Base-by-base conservation (phyloP, 2,329 filamentous ascomycete genomes). In the Cladosporium sp. region DNA sequence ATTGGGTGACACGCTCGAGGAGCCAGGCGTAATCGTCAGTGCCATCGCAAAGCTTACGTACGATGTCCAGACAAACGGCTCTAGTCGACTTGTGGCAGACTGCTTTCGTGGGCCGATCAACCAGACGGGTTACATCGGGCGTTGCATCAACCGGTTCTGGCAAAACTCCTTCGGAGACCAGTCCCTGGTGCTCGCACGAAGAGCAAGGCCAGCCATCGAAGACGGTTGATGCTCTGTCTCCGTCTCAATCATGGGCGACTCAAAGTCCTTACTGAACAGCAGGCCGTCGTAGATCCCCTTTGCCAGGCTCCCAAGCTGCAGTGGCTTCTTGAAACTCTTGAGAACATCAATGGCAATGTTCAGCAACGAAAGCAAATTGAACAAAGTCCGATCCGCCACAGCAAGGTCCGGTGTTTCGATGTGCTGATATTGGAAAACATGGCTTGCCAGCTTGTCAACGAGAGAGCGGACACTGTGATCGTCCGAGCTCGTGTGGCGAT, bases 311-410 rank as follows among this genome's bases (percentile, higher is more conserved):
- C 53, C 47, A n/a, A 62, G 45, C 7, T 51, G 41, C 15, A 67
- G 51, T 12, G 64, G 58, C 51, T 63, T 64, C 50, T 64, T 65
- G 45, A 61, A 62, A 37, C 55, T 59, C 44, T 59, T 62, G 15
- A 65, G 47, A 6, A 58, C 43, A 6, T 45, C 49, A 11, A 64
- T 45, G 36, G 69, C 69, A 43, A 58, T 66, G 9, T 60, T 56
- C 13, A 76, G 59, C 22, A 76, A 61, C 32, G 65, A 67, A 3
- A 72, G 65, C 18, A 76, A 64, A 6, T 63, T 63, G 7, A 42
- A 22, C 19, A 66, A 54, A 4, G 55, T 54, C 12, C 52, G 22
- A 44, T 66, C 64, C 8, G 51, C 20, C 11, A 61, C 30, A 2
- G 59, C 56, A 18, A 57, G 43, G 17, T 59, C 57, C 8, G 56